phyloP scores from a whole-genome alignment of 768 basidiomycete species.

The Mycena vulgaris region DNA sequence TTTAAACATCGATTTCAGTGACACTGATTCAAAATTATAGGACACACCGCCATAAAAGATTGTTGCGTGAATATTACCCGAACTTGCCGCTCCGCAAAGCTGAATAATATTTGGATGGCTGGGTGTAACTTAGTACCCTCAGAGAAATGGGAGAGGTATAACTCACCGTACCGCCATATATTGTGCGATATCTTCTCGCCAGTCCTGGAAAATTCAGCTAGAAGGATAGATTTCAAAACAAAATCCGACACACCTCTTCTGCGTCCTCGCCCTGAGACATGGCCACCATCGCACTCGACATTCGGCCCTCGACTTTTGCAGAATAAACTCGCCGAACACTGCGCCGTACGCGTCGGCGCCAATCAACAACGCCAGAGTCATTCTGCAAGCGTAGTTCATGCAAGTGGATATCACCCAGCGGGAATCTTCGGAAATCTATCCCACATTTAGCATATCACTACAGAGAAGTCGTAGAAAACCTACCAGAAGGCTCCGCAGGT shows the following conservation, averaged over 20 bases:
- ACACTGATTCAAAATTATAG: neutral
- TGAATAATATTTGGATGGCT: conserved; percentile 13
- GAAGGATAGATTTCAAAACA: neutral
- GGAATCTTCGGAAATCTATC: conserved; percentile 13
- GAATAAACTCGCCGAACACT: conserved; percentile 15
- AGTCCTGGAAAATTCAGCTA: conserved; percentile 5
- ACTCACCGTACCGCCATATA: conserved; percentile 12
- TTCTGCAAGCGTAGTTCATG: neutral
- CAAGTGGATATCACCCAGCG: conserved; percentile 10
- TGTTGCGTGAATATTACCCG: conserved; percentile 5
- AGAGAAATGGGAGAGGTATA: neutral
- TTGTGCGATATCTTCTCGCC: conserved; percentile 12
- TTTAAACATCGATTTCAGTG: neutral
- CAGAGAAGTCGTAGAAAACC: too few relatives aligned
- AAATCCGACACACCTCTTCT: neutral
- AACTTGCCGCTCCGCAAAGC: neutral
- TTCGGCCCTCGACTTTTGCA: conserved; percentile 5
- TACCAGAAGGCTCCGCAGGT: too few relatives aligned
- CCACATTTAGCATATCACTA: too few relatives aligned
- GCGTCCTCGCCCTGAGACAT: conserved; percentile 7
- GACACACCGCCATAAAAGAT: conserved; percentile 2
- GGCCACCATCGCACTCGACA: conserved; percentile 3
- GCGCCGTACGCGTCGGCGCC: neutral
- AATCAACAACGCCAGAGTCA: neutral
- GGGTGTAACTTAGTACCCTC: neutral